Base-by-base conservation (phyloP, 2,329 filamentous ascomycete genomes). In the Colletotrichum endophyticum region DNA sequence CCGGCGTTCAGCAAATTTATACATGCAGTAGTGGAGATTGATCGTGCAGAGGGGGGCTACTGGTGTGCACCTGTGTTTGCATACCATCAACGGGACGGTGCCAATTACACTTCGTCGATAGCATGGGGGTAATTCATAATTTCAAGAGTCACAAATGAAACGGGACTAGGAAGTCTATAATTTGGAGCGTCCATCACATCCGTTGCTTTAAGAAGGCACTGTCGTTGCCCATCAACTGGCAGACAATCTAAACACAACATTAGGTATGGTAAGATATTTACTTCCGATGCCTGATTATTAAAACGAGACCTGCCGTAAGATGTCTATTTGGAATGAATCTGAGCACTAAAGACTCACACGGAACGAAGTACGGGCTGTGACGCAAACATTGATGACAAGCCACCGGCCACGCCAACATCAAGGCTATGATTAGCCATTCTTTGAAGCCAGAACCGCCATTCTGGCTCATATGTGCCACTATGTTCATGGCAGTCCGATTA, bases 381-480 rank as follows among this genome's bases (percentile, higher is more conserved):
- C 5, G 39, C 19, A 49, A n/a, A 49, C 19, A 9, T 49, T 11
- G 39, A n/a, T 49, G 39, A 11, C 39, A 39, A n/a, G 39, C 39
- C 19, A 44, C 19, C 19, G 5, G 39, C 5, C 8, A n/a, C 19
- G 9, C 19, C 9, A 49, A 49, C 19, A 49, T 53, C 44, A 53
- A 22, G 44, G 4, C 11, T 22, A 53, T 22, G 2, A 22, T 22
- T 22, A 22, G 6, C 19, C n/a, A 53, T 53, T 22, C 4, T 53
- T 22, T 22, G 1, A 53, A 53, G 11, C 6, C 1, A 53, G 6
- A 12, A 22, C n/a, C n/a, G 4, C 6, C 0, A 13, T 22, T 22
- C 44, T 53, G n/a, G n/a, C 11, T 53, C 3, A 22, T 13, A 53
- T 22, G 4, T 4, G 6, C 19, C 11, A 53, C 44, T 22, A 0